Evolutionary conservation across 148 eudicot genomes (phyloP).

Genomic region (Dianthus caryophyllus): DNA sequence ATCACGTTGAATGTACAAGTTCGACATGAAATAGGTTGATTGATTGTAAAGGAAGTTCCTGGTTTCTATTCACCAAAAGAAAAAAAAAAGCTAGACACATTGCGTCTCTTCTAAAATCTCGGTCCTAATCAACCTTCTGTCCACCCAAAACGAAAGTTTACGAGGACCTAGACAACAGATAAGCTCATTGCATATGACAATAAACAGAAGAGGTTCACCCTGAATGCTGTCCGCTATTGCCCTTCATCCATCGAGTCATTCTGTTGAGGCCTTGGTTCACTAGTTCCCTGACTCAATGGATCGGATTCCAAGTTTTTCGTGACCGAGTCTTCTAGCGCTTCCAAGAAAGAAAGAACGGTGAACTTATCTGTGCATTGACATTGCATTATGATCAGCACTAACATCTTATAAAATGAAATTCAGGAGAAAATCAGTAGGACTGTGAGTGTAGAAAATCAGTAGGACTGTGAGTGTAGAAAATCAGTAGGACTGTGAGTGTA

Average conservation of each 20-base stretch:
- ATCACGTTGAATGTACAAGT: not conserved
- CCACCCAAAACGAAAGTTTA: not conserved
- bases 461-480: no score
- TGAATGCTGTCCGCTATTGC: slow-evolving; percentile 32
- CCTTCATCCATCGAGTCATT: slow-evolving; percentile 66
- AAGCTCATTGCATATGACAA: not conserved
- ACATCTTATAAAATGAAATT: no score
- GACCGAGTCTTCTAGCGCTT: slow-evolving; percentile 97
- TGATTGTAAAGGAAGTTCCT: slow-evolving; percentile 1
- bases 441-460: no score
- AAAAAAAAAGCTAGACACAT: not conserved
- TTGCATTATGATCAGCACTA: not conserved
- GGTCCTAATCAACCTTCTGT: not conserved
- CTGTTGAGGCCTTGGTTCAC: slow-evolving; percentile 32
- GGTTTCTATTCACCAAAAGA: not conserved
- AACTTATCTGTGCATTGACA: slow-evolving; percentile 64
- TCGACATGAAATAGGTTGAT: slow-evolving; percentile 1
- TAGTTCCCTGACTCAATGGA: slow-evolving; percentile 32
- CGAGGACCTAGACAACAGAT: not conserved
- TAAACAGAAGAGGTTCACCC: not conserved
- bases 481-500: not conserved
- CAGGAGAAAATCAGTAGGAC: no score
- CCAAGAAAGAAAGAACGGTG: slow-evolving; percentile 88
- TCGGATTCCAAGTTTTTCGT: slow-evolving; percentile 31
- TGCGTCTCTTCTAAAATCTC: slow-evolving; percentile 4